Evolutionary conservation across 2,329 filamentous ascomycete species (phyloP).

Genomic region (Sclerotinia borealis): DNA sequence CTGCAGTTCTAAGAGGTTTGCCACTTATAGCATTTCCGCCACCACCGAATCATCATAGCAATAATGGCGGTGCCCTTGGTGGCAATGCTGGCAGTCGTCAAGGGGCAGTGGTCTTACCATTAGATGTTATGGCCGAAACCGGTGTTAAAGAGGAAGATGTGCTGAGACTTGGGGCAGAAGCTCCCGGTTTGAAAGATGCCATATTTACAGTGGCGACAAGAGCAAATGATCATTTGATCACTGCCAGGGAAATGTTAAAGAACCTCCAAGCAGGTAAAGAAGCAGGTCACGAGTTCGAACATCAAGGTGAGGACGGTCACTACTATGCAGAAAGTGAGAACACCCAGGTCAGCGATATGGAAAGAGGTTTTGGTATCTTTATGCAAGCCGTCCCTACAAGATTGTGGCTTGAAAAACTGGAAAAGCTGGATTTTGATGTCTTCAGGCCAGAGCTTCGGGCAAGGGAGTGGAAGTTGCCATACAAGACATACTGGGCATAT

Average conservation of each 20-base stretch:
- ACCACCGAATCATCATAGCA: conserved; percentile 49
- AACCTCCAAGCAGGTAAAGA: conserved; percentile 68
- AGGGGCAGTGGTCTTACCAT: conserved; percentile 69
- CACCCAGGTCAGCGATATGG: conserved; percentile 45
- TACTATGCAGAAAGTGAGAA: conserved; percentile 39
- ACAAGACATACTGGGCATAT: conserved; percentile 61
- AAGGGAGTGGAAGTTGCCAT: conserved; percentile 79
- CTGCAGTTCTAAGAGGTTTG: conserved; percentile 77
- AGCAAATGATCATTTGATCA: conserved; percentile 93
- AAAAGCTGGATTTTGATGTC: conserved; percentile 81
- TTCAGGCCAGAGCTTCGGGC: conserved; percentile 57
- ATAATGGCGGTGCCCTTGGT: conserved; percentile 38
- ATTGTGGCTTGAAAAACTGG: conserved; percentile 71
- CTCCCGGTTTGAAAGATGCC: conserved; percentile 77
- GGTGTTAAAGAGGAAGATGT: conserved; percentile 85
- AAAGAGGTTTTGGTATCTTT: conserved; percentile 70
- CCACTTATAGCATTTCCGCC: conserved; percentile 79
- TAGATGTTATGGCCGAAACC: conserved; percentile 82
- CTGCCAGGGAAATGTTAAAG: conserved; percentile 83
- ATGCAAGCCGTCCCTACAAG: conserved; percentile 73
- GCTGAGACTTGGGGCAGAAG: conserved; percentile 71
- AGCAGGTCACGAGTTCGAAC: conserved; percentile 83
- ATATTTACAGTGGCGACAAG: conserved; percentile 89
- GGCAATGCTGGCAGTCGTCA: conserved; percentile 40
- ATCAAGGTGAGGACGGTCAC: conserved; percentile 69